Percentiles rank a stretch among this genome's conserved stretches.
These are phyloP conservation scores for Termitomyces sp. DNA, from an alignment of 768 basidiomycete genomes.

Conservation along the genomic window DNA sequence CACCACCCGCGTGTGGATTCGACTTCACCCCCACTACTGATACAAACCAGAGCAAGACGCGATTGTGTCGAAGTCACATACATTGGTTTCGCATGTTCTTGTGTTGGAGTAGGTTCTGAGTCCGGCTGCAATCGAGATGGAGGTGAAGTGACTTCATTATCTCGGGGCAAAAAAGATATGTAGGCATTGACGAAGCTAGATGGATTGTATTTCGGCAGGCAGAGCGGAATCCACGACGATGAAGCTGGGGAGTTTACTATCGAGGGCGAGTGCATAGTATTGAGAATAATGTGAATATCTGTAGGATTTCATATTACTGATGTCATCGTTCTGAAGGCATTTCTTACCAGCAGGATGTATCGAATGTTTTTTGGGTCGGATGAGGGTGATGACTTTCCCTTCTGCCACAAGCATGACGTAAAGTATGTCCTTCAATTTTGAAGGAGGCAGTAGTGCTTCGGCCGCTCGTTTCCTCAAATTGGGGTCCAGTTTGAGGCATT, in stretches of 20 bases:
- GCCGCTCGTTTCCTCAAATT: conserved; percentile 68
- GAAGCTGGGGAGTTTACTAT: conserved; percentile 72
- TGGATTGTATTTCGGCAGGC: conserved; percentile 91
- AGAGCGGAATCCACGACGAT: conserved; percentile 93
- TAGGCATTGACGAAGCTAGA: conserved; percentile 90
- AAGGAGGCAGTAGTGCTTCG: conserved; percentile 71
- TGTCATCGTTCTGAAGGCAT: not conserved
- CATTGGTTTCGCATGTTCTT: not conserved
- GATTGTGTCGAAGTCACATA: conserved; percentile 18
- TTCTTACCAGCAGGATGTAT: conserved; percentile 84
- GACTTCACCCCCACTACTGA: conserved; percentile 81
- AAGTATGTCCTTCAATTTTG: conserved; percentile 87
- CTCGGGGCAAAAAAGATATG: conserved; percentile 61
- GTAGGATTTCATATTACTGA: conserved; percentile 1
- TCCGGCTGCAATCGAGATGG: conserved; percentile 8
- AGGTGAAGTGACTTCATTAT: conserved; percentile 20
- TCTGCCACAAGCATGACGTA: conserved; percentile 85
- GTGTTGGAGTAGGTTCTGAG: conserved; percentile 10
- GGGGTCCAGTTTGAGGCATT: conserved; percentile 74
- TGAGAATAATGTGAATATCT: conserved; percentile 92
- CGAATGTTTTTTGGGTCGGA: conserved; percentile 88
- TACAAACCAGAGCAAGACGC: conserved; percentile 67
- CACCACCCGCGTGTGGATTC: conserved; percentile 80
- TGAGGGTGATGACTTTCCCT: conserved; percentile 77
- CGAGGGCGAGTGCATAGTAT: conserved; percentile 82